Evolutionary conservation across 208 protist genomes (phyloP).

Genomic region (Leishmania tarentolae): DNA sequence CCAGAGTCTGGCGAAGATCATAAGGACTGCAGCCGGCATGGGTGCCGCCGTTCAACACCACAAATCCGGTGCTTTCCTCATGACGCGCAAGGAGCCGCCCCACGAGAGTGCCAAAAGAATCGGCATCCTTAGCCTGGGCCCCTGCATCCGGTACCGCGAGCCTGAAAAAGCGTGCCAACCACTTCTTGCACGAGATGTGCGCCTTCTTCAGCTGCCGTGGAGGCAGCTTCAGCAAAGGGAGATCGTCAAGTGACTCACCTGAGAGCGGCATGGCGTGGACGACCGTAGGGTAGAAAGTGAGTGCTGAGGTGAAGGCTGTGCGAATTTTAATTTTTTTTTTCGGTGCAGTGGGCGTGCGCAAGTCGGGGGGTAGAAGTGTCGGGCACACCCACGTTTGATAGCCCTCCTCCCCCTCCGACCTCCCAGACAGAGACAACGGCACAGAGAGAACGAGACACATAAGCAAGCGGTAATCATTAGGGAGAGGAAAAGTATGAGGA

Average conservation of each 20-base stretch:
- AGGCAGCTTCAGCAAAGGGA: conserved; percentile 13
- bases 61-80: conserved; percentile 34
- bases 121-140: not conserved
- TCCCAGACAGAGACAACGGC: not conserved
- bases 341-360: not conserved
- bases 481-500: not conserved
- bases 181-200: conserved; percentile 19
- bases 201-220: conserved; percentile 30
- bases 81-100: not conserved
- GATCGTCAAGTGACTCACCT: not conserved
- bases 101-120: not conserved
- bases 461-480: not conserved
- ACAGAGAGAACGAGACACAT: not conserved
- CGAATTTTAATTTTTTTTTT: not conserved
- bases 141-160: not conserved
- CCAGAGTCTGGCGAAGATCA: conserved; percentile 37
- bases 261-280: not conserved
- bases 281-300: not conserved
- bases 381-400: not conserved
- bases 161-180: conserved; percentile 24
- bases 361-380: not conserved
- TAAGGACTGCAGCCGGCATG: conserved; percentile 51
- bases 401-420: not conserved
- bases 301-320: too few relatives aligned
- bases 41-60: conserved; percentile 67